Base-by-base conservation (phyloP, 2,329 filamentous ascomycete genomes). In the Aspergillus fijiensis region DNA sequence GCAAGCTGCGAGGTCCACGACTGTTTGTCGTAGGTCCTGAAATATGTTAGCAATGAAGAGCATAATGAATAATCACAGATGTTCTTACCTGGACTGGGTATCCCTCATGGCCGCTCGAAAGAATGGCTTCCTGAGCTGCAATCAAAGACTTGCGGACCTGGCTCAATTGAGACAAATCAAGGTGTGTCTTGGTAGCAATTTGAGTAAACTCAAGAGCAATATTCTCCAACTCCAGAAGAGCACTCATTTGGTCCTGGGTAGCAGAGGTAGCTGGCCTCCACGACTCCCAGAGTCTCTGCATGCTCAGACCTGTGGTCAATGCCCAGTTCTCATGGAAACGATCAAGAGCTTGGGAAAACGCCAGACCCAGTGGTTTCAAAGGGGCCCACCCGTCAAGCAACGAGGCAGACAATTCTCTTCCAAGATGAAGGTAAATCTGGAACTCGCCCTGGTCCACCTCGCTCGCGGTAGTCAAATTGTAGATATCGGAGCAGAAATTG, bases 271-370 rank as follows among this genome's bases (percentile, higher is more conserved):
- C 70, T 33, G 92, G 91, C 56, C 89, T 85, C 69, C 96, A 85
- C 1, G 80, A 70, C 48, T 85, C 84, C 94, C 93, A 96, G 5
- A 96, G 81, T 9, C 79, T 74, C 70, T 95, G 90, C 90, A 96
- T 95, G 65, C 86, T 88, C 12, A 92, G 79, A 0, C 92, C 92
- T 2, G 89, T 92, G 0, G 81, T 87, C 14, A 96, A 78, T 58
- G 87, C 86, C 77, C 92, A 93, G 2, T 86, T 87, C 16, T 85
- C 82, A 25, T 85, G 82, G 69, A 96, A 94, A 53, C 82, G 82
- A 45, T 77, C 77, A 49, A 83, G 75, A 50, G 67, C 65, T 53
- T 60, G 66, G 50, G 64, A 77, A 47, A 72, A 69, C 6, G 62
- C 58, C 31, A 56, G 54, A 47, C 70, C 67, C 49, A 79, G 58